Percentiles rank a stretch among this genome's conserved stretches.
Conservation (phyloP, 768 basidiomycete genomes). For the Lyophyllum shimeji region DNA sequence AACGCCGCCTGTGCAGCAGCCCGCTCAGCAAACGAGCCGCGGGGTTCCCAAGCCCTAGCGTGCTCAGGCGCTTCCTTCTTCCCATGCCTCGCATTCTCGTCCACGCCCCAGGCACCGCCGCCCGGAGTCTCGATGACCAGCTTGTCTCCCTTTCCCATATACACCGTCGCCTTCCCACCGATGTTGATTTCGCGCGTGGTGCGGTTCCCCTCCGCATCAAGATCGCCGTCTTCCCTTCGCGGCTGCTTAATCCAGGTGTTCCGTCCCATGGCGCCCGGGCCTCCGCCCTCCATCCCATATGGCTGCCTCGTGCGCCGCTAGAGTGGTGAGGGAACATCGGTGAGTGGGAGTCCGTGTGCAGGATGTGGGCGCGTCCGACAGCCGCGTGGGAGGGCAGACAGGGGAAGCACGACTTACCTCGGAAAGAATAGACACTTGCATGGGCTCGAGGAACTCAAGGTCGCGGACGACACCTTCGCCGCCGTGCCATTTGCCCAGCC, state of each 20-base stretch:
- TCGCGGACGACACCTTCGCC: slow-evolving; percentile 86
- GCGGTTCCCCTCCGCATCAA: slow-evolving; percentile 37
- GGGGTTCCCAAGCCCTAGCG: slow-evolving; percentile 59
- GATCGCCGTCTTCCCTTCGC: slow-evolving; percentile 67
- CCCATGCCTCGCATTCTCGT: slow-evolving; percentile 24
- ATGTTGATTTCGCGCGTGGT: slow-evolving; percentile 72
- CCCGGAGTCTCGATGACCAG: slow-evolving; percentile 87
- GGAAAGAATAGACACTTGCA: slow-evolving; percentile 87
- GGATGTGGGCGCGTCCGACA: neutral
- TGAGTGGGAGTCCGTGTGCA: neutral
- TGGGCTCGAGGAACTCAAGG: slow-evolving; percentile 75
- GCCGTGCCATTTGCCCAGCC: slow-evolving; percentile 70
- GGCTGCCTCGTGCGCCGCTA: slow-evolving; percentile 85
- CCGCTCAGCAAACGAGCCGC: slow-evolving; percentile 67
- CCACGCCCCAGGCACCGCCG: slow-evolving; percentile 81
- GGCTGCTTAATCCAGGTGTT: slow-evolving; percentile 87
- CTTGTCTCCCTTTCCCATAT: slow-evolving; percentile 86
- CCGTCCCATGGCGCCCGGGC: slow-evolving; percentile 64
- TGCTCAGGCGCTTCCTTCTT: slow-evolving; percentile 30
- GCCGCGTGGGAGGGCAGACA: neutral
- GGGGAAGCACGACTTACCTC: slow-evolving; percentile 47
- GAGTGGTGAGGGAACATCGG: neutral
- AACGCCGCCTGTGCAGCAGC: slow-evolving; percentile 64
- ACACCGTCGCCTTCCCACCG: slow-evolving; percentile 84
- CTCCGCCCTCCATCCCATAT: slow-evolving; percentile 84